Base-by-base conservation (phyloP, 1,139 yeast genomes). In the Suhomyces choctaworum region DNA sequence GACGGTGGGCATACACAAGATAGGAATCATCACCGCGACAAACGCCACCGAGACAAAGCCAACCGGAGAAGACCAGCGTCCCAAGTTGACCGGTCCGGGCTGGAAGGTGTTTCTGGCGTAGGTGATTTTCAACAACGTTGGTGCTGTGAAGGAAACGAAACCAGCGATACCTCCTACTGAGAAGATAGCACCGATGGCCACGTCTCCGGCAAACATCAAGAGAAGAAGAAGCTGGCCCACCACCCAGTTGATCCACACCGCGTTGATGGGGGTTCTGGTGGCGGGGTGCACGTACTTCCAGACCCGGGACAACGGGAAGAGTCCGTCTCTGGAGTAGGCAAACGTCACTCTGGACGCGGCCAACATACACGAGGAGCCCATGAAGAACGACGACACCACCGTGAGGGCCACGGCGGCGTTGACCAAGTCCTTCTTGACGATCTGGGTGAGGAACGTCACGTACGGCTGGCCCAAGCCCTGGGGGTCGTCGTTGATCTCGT, bases 91-190 rank as follows among this genome's bases (percentile, higher is more conserved):
- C 2, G 90, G 90, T 2, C 90, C 92, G 10, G 77, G 76, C 41
- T 65, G 62, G 61, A 82, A 82, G 2, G 69, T 62, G 14, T 73
- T 61, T 38, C 74, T 62, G 9, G 82, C 73, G 47, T 70, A 75
- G 1, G 83, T 73, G 43, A 79, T 72, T 51, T 80, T 78, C 46
- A 83, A 67, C 4, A 78, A 54, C 10, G 83, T 77, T 15, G 90
- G 90, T 48, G 79, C 64, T n/a, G 79, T 71, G 56, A 82, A 82
- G 1, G 89, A 82, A 42, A 82, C 71, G 50, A 81, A 82, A 0
- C 86, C 81, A 12, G 85, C 76, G 52, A 82, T 81, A 37, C 88
- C 90, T 34, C 88, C 88, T 25, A 82, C 86, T 1, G 86, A 80
- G 62, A 83, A 83, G 38, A 82, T 79, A 31, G 92, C 90, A 27